Base-by-base conservation (phyloP, 1,139 yeast genomes). In the Blastobotrys raffinosifermentans region DNA sequence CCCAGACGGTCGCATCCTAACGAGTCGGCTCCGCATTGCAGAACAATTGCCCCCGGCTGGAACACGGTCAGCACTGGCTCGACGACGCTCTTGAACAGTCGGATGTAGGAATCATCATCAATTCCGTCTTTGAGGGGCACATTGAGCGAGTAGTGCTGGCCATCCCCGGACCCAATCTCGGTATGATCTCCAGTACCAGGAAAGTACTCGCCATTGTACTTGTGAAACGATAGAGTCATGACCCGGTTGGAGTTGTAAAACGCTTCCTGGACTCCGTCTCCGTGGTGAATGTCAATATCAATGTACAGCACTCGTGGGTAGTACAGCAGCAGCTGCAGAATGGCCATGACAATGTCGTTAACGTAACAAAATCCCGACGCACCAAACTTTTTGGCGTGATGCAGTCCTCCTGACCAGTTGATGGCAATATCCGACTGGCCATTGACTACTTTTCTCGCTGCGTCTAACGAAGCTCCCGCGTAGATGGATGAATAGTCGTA, bases 231-330 rank as follows among this genome's bases (percentile, higher is more conserved):
- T 32, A 85, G 80, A 0, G 97, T 89, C 93, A 87, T 85, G 19
- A 91, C 98, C 41, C 98, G 66, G 60, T 91, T 97, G 1, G 96
- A 85, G 26, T 94, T 78, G 58, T 89, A 87, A 53, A 91, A 91
- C 1, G 97, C 97, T 60, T 91, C 97, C 58, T 91, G 96, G 1
- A 91, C 98, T 38, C 97, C 98, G 58, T 91, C 98, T 17, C 98
- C 98, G 57, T 91, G 98, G 59, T 91, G 98, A 18, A 91, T 75
- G 59, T 91, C 98, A 39, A 89, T 89, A 61, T 91, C 98, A 40
- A 91, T 86, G 57, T 91, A 91, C 54, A 91, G 67, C 3, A 91
- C 96, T 40, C 97, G 70, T 4, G 97, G 89, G 57, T 86, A 94
- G 45, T 82, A 82, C 45, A 96, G 69, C 48, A 91, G 68, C 40